Evolutionary conservation across 2,329 filamentous ascomycete genomes (phyloP).

Genomic region (Cercospora zeina): DNA sequence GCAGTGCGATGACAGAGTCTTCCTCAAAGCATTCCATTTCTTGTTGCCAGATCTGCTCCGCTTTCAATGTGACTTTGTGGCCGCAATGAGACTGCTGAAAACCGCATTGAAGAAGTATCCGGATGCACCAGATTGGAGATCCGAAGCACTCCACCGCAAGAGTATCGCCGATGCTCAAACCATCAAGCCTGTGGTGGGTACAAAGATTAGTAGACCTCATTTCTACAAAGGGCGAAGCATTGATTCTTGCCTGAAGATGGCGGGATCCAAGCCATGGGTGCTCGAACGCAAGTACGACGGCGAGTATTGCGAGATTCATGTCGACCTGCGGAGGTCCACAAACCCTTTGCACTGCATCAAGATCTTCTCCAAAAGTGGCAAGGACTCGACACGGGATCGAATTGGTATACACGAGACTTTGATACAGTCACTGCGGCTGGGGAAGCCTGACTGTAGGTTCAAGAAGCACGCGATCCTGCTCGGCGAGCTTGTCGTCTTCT

Average conservation of each 20-base stretch:
- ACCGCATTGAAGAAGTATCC: conserved; percentile 44
- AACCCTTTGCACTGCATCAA: conserved; percentile 57
- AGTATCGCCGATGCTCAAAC: conserved; percentile 38
- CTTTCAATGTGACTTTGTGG: conserved; percentile 67
- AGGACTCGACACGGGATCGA: conserved; percentile 78
- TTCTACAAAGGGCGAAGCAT: conserved; percentile 56
- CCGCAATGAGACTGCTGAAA: conserved; percentile 59
- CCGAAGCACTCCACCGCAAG: conserved; percentile 38
- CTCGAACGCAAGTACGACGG: conserved; percentile 80
- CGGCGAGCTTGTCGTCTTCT: conserved; percentile 79
- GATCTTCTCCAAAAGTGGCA: conserved; percentile 91
- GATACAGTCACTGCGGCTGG: conserved; percentile 63
- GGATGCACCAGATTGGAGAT: conserved; percentile 39
- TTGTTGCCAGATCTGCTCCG: conserved; percentile 68
- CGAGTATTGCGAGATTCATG: conserved; percentile 86
- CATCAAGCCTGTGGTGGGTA: conserved; percentile 42
- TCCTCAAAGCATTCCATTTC: conserved; percentile 66
- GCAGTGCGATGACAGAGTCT: conserved; percentile 57
- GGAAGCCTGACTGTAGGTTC: conserved; percentile 59
- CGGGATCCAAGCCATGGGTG: conserved; percentile 62
- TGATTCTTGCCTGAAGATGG: conserved; percentile 70
- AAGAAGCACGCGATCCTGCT: conserved; percentile 72
- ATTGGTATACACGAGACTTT: conserved; percentile 63
- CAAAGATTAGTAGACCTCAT: conserved; percentile 50
- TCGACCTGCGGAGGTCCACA: conserved; percentile 61